Evolutionary conservation across 306 rosid genomes (phyloP).

Genomic region (Malus domestica): DNA sequence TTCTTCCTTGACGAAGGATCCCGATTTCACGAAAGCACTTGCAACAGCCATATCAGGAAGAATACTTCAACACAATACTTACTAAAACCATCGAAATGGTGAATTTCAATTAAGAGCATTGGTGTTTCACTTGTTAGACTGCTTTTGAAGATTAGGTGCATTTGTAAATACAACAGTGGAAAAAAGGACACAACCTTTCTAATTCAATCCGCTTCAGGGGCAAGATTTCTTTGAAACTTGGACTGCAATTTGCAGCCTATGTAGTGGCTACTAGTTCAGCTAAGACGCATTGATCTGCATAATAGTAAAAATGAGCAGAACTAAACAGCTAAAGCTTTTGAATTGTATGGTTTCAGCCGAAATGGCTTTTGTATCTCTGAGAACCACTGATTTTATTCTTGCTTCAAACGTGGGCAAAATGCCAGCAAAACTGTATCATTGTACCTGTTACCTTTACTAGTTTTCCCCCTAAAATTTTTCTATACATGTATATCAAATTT

Average conservation of each 20-base stretch:
- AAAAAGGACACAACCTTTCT: constrained; percentile 11
- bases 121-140: constrained; percentile 3
- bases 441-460: neutral
- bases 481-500: neutral
- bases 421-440: no score
- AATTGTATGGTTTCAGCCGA: no score
- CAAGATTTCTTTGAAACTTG: neutral
- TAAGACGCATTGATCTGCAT: neutral
- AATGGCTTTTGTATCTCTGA: no score
- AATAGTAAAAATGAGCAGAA: no score
- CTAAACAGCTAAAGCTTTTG: no score
- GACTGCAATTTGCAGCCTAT: neutral
- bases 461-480: neutral
- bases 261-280: neutral
- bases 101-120: constrained; percentile 4
- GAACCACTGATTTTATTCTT: no score
- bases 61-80: constrained; percentile 28
- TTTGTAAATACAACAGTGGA: constrained; percentile 56
- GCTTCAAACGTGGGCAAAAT: no score
- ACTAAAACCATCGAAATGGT: constrained; percentile 18
- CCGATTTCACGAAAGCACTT: constrained; percentile 85
- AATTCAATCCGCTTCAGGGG: constrained; percentile 29
- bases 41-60: constrained; percentile 91
- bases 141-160: constrained; percentile 24
- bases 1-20: constrained; percentile 85